Evolutionary conservation across 2,329 filamentous ascomycete species (phyloP), one percentile per base, ranked within the genome.

Genomic region (Xenosphaeropsis pyriputrescens): DNA sequence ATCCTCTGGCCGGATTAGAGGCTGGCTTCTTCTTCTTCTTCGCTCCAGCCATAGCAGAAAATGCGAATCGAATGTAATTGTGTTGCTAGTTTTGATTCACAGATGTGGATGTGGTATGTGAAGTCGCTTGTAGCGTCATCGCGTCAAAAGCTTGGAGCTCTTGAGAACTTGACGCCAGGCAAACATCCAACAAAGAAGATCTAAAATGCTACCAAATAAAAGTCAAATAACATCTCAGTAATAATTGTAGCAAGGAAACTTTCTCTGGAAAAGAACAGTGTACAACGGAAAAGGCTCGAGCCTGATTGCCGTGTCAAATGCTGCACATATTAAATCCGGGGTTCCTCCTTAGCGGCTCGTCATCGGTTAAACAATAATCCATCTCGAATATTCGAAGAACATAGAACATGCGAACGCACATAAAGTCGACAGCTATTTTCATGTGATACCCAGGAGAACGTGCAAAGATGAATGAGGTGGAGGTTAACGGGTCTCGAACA

Each of bases 1-100:
- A 93, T 14, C 88, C 91, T 57, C 91, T 72, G 30, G 86, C 85
- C 42, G 88, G 85, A 59, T 95, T 96, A 22, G 79, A 74, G 18
- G 75, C 73, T 39, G 82, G 70, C 71, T 95, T 96, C 68, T 95
- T 94, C 64, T 93, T 94, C 60, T 85, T 82, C 53, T 67, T 77
- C 42, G 63, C 60, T 32, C 65, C 67, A 40, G 81, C 79, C 83
- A 89, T 89, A 17, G 22, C 22, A 5, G 4, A 26, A 26, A 26
- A 9, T 9, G 12, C 3, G 22, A 26, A 26, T 5, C 22, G 22
- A 9, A 26, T 9, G 22, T 26, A 26, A 11, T 26, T 26, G 22
- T 26, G 22, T 26, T 26, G 22, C 22, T 26, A 26, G 12, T 26
- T 26, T 26, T 26, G 22, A 26, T 26, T 26, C 22, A 26, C 22